These are phyloP conservation scores for Beauveria australis DNA, from an alignment of 2,329 filamentous ascomycete species.

Conservation along the genomic window DNA sequence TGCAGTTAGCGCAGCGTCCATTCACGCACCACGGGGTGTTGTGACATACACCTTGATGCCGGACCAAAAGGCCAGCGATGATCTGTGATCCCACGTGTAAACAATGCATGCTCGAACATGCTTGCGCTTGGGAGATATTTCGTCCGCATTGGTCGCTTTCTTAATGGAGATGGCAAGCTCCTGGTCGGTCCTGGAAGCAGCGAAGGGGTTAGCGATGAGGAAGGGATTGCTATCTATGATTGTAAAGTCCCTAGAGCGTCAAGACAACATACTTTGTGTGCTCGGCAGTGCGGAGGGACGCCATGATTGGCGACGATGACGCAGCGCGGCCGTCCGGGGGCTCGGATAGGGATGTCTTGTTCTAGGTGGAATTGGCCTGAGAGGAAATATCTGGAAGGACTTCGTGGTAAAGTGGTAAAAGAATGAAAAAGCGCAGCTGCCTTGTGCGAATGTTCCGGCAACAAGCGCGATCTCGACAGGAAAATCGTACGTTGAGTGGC, in stretches of 20 bases:
- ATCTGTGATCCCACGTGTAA: slow-evolving; percentile 99
- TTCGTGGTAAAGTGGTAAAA: neutral
- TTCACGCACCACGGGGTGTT: neutral
- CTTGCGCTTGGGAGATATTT: slow-evolving; percentile 67
- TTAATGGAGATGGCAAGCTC: slow-evolving; percentile 63
- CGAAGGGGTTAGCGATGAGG: neutral
- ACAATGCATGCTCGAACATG: slow-evolving; percentile 98
- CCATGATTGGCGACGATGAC: slow-evolving; percentile 6
- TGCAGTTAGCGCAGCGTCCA: neutral
- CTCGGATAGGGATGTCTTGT: slow-evolving; percentile 6
- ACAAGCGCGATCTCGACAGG: neutral
- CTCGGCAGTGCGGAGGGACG: slow-evolving; percentile 11
- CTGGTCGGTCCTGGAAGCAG: slow-evolving; percentile 49
- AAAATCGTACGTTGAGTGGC: neutral
- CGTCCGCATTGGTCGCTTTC: slow-evolving; percentile 61
- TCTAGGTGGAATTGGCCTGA: neutral
- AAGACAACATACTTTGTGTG: slow-evolving; percentile 9
- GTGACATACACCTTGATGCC: slow-evolving; percentile 90
- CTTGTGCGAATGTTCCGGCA: neutral
- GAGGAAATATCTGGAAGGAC: neutral
- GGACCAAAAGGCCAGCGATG: slow-evolving; percentile 88
- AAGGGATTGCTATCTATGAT: too few relatives aligned
- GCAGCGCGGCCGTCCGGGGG: slow-evolving; percentile 7
- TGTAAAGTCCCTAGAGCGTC: neutral
- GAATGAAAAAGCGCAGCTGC: neutral